phyloP scores from a whole-genome alignment of 2,329 filamentous ascomycete species.

The Diaporthe capsici region DNA sequence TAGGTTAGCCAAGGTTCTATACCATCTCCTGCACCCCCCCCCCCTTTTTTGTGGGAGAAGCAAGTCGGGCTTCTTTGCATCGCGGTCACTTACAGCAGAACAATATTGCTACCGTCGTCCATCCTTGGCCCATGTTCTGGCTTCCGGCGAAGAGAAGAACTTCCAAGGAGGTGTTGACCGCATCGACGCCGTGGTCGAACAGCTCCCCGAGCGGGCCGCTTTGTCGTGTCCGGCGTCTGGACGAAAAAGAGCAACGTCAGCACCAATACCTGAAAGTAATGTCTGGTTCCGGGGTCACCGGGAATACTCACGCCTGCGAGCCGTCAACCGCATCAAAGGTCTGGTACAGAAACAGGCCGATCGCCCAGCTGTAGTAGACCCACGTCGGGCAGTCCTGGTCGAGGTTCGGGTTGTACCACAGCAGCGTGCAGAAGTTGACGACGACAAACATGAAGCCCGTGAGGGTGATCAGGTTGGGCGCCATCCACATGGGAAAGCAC shows the following conservation, averaged over 20 bases:
- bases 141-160: slow-evolving; percentile 91
- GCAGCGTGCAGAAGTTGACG: slow-evolving; percentile 87
- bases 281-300: neutral
- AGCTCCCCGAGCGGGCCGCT: slow-evolving; percentile 95
- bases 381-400: slow-evolving; percentile 94
- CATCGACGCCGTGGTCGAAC: slow-evolving; percentile 98
- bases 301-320: slow-evolving; percentile 83
- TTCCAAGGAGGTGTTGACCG: slow-evolving; percentile 94
- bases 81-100: slow-evolving; percentile 77
- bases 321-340: slow-evolving; percentile 99
- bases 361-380: slow-evolving; percentile 94
- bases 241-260: slow-evolving; percentile 38
- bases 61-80: neutral
- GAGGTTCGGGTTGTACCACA: slow-evolving; percentile 96
- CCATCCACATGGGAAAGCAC: slow-evolving; percentile 96
- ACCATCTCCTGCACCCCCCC: neutral
- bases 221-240: slow-evolving; percentile 86
- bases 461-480: slow-evolving; percentile 88
- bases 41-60: slow-evolving; percentile 34
- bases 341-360: slow-evolving; percentile 95
- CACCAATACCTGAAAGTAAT: neutral
- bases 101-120: slow-evolving; percentile 86
- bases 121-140: slow-evolving; percentile 93
- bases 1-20: slow-evolving; percentile 5
- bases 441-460: slow-evolving; percentile 93